A percentile compares a stretch with the other conserved stretches of the same genome.
phyloP scores from a whole-genome alignment of 208 protist species.

The Leishmania guyanensis region DNA sequence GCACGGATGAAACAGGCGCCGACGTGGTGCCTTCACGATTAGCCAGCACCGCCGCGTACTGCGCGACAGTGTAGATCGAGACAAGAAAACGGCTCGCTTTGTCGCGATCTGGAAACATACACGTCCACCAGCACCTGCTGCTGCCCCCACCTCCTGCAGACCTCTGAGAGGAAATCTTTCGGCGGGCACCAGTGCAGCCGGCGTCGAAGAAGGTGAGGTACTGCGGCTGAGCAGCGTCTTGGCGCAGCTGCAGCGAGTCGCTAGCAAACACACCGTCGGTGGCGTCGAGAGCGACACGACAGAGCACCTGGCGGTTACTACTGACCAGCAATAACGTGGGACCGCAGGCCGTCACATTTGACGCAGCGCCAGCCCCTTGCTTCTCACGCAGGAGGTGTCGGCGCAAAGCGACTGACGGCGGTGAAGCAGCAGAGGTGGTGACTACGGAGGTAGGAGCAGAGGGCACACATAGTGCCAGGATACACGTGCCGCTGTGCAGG shows the following conservation, averaged over 20 bases:
- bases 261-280: constrained; percentile 10
- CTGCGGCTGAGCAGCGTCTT: constrained; percentile 19
- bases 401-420: constrained; percentile 6
- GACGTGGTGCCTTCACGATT: constrained; percentile 8
- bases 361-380: background rate
- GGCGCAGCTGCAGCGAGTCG: constrained; percentile 16
- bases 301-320: constrained; percentile 28
- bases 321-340: constrained; percentile 23
- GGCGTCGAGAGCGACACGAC: constrained; percentile 15
- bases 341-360: background rate
- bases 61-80: constrained; percentile 35
- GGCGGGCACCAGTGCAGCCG: background rate
- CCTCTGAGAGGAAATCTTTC: background rate
- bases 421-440: background rate
- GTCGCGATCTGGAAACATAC: constrained; percentile 36
- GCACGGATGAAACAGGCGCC: constrained; percentile 14
- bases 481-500: constrained; percentile 40
- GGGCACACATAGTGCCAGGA: constrained; percentile 61
- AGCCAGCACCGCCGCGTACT: constrained; percentile 31
- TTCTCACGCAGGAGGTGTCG: constrained; percentile 1
- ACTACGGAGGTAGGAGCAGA: constrained; percentile 13
- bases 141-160: background rate
- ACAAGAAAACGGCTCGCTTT: constrained; percentile 48
- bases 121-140: constrained; percentile 28
- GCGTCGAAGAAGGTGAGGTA: constrained; percentile 21